These are phyloP conservation scores for Fusarium penzigii DNA, from an alignment of 2,329 filamentous ascomycete genomes.

Conservation along the genomic window DNA sequence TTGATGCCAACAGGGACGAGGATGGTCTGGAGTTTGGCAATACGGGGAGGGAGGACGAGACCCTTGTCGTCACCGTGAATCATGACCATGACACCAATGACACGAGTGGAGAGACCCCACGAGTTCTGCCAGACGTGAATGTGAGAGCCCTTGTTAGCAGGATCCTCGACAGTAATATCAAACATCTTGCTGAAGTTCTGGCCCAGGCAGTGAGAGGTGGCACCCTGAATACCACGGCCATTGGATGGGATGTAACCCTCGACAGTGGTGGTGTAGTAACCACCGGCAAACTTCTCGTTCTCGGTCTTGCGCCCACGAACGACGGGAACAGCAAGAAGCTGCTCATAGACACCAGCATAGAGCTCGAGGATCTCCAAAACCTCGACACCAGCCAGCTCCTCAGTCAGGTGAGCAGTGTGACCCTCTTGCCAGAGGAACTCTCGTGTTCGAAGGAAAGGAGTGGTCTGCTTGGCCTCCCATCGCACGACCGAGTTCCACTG, in stretches of 20 bases:
- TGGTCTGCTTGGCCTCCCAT: constrained; percentile 95
- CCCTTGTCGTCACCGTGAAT: constrained; percentile 96
- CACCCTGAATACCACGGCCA: constrained; percentile 94
- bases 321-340: constrained; percentile 91
- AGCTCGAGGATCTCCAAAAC: constrained; percentile 91
- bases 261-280: constrained; percentile 93
- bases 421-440: constrained; percentile 99
- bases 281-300: constrained; percentile 97
- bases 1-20: constrained; percentile 92
- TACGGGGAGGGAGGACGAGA: constrained; percentile 86
- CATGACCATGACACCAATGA: constrained; percentile 99
- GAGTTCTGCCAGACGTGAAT: constrained; percentile 98
- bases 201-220: constrained; percentile 89
- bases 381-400: constrained; percentile 78
- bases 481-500: constrained; percentile 94
- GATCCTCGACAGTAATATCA: constrained; percentile 95
- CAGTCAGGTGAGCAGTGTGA: constrained; percentile 84
- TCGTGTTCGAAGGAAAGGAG: constrained; percentile 84
- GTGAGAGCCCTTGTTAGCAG: constrained; percentile 74
- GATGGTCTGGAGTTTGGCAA: constrained; percentile 82
- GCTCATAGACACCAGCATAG: constrained; percentile 89
- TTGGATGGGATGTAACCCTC: constrained; percentile 97
- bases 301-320: constrained; percentile 94
- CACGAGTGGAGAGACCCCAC: constrained; percentile 95
- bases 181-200: constrained; percentile 99